Evolutionary conservation across 1,284 basidiomycete genomes (phyloP).

Genomic region (Ceratobasidium papillatum): DNA sequence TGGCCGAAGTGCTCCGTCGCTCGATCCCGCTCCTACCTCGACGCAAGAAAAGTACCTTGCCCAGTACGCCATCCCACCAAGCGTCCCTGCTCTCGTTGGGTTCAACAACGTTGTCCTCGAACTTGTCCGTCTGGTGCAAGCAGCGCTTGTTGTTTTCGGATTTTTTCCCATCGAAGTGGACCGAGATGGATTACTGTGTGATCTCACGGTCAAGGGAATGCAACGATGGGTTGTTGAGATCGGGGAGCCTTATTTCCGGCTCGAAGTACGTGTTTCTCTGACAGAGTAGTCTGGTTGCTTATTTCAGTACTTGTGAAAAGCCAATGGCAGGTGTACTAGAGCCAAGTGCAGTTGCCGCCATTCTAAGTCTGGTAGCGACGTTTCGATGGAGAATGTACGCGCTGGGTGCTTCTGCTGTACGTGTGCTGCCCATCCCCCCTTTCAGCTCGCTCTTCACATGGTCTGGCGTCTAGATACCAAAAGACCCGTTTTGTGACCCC

Average conservation of each 20-base stretch:
- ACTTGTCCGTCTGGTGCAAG: conserved; percentile 75
- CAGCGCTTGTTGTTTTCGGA: conserved; percentile 72
- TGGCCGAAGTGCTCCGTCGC: conserved; percentile 74
- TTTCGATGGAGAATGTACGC: conserved; percentile 72
- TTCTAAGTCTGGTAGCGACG: conserved; percentile 71
- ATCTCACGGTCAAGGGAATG: conserved; percentile 73
- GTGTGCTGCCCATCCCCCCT: background rate
- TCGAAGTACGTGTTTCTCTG: conserved; percentile 61
- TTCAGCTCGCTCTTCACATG: background rate
- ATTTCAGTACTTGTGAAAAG: conserved; percentile 51
- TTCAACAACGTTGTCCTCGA: conserved; percentile 74
- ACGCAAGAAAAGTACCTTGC: conserved; percentile 37
- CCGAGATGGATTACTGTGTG: conserved; percentile 74
- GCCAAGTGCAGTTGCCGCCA: conserved; percentile 70
- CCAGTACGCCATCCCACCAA: conserved; percentile 31
- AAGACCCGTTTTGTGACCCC: conserved; percentile 79
- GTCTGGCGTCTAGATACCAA: conserved; percentile 60
- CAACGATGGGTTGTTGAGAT: conserved; percentile 70
- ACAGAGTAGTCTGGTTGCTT: background rate
- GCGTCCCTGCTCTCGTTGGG: conserved; percentile 12
- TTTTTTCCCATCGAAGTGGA: conserved; percentile 59
- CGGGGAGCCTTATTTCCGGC: conserved; percentile 65
- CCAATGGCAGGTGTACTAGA: conserved; percentile 75
- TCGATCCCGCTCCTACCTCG: conserved; percentile 57
- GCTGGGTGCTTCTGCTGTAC: conserved; percentile 51